Base-by-base conservation (phyloP, 192 early-diverging fungal species). In the Blastocladiella britannica region DNA sequence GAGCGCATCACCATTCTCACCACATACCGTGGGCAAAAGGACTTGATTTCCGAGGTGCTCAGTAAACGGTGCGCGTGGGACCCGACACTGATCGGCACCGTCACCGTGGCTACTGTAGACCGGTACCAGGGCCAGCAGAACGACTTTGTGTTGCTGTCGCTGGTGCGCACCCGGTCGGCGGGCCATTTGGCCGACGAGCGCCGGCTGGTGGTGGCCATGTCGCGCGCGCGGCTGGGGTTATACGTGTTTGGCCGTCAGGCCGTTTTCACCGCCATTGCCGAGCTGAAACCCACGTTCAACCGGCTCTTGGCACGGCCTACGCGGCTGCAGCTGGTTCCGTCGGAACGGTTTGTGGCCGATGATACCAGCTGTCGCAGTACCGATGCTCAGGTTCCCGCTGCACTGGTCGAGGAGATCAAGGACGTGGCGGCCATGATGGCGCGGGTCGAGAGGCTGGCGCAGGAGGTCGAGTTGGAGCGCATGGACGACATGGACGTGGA, bases 21-120 rank as follows among this genome's bases (percentile, higher is more conserved):
- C 9, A 91, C 96, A 0, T 99, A 99, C 60, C 93, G 97, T 62
- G 96, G 96, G 24, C 96, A 99, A 65, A 80, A 82, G 27, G 84
- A 89, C 52, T 74, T 99, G 54, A 87, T 99, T 58, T 69, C 74
- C 25, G 93, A 97, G 67, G 90, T 99, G 0, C 63, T 99, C 25
- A 70, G 83, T 26, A 70, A 77, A 55, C 76, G 91, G 12, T 99
- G 95, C 63, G 61, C 67, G 3, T 91, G 88, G 87, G 83, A 89
- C 57, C 82, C 85, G 15, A 73, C 83, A 29, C 93, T 97, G 71
- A 83, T 85, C 9, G 60, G 67, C 6, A 93, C 96, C 1, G 72
- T 70, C 3, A 63, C 75, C 7, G 72, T 99, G 1, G 77, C 93
- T 0, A 99, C 95, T 0, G 95, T 99, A 6, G 96, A 99, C 64